phyloP scores from a whole-genome alignment of 192 early-diverging fungal species.

The Gigaspora rosea region DNA sequence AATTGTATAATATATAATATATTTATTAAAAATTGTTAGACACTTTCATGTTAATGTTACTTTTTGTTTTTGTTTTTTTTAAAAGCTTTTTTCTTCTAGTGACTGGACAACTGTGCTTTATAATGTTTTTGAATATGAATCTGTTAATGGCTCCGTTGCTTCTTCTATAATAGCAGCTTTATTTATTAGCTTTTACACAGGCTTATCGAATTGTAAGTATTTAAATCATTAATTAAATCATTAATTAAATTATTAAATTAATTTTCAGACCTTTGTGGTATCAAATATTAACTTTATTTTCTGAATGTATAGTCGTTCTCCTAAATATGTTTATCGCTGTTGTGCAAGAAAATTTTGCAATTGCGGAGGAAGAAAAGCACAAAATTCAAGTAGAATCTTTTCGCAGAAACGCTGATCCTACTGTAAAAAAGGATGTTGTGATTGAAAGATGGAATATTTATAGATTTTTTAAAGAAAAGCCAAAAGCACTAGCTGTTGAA shows the following conservation, averaged over 20 bases:
- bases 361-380: constrained; percentile 55
- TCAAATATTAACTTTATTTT: not conserved
- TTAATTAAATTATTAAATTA: not conserved
- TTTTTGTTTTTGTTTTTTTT: constrained; percentile 12
- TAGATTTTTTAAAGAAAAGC: constrained; percentile 51
- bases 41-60: not conserved
- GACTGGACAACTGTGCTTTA: constrained; percentile 64
- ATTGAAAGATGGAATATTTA: constrained; percentile 55
- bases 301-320: constrained; percentile 48
- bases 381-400: constrained; percentile 52
- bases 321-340: constrained; percentile 70
- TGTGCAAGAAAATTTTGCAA: constrained; percentile 67
- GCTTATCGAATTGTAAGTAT: constrained; percentile 60
- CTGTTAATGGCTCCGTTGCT: not conserved
- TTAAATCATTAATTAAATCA: not conserved
- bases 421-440: constrained; percentile 40
- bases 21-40: not conserved
- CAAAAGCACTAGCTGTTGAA: constrained; percentile 47
- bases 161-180: constrained; percentile 48
- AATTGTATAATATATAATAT: not conserved
- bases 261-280: not conserved
- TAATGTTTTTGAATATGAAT: constrained; percentile 45
- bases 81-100: constrained; percentile 61
- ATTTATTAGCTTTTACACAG: constrained; percentile 55
- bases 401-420: constrained; percentile 35